Evolutionary conservation across 1,284 basidiomycete genomes (phyloP), one percentile per base, ranked within the genome.

Genomic region (Pseudozyma tsukubaensis): DNA sequence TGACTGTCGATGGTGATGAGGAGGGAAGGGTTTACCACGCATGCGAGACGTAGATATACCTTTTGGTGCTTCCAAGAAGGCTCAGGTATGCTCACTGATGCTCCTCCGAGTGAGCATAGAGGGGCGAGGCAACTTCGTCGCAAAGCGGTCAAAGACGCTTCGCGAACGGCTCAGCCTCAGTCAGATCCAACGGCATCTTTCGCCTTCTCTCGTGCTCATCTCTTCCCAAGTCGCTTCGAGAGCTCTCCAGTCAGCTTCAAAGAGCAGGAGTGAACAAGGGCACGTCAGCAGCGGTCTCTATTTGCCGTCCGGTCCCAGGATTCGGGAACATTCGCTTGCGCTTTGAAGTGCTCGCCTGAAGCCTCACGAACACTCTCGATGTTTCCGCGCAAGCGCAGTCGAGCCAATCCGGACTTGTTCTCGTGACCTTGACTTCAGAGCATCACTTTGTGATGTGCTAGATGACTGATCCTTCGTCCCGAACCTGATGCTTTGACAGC

Each of bases 291-390:
- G n/a, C 11, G 13, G 42, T 24, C 29, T 18, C 21, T 2, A 7
- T 34, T 10, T 12, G n/a, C 4, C 50, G 40, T 24, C 13, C 21
- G 24, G 21, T 19, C 12, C 39, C 44, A 29, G 24, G 24, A 29
- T 29, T 53, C 29, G n/a, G 21, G 14, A 18, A 35, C 19, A 36
- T 19, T 24, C 14, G 44, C 29, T 39, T 13, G 8, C 18, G 18
- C 3, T 29, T 34, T n/a, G 19, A 21, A 12, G 18, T 49, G 47
- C 18, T n/a, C 40, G 42, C 24, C 14, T 13, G n/a, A 59, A 24
- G 35, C 36, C 51, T 54, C 50, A 13, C 35, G 62, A 65, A 54
- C 4, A 6, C 29, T 40, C 59, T 50, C 40, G 65, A 61, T 44
- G 35, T 21, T 60, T 67, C 64, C 16, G 19, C 35, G 16, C 14